Conservation (phyloP, 1,139 yeast genomes). For the Sugiyamaella xylanicola region DNA sequence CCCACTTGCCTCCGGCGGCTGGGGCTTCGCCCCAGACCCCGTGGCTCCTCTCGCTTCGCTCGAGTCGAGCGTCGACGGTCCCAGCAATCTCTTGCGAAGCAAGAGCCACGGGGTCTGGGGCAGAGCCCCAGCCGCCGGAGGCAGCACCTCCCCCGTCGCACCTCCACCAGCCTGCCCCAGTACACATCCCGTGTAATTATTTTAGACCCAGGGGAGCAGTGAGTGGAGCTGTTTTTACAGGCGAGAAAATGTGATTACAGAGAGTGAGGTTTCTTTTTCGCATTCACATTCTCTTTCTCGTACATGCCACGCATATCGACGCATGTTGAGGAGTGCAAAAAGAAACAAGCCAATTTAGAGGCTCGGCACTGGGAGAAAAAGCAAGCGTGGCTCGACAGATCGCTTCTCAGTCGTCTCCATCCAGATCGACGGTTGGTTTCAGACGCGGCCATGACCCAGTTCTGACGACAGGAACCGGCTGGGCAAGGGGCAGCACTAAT, state of each 20-base stretch:
- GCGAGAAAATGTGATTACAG: neutral
- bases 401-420: neutral
- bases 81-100: neutral
- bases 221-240: neutral
- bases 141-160: neutral
- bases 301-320: neutral
- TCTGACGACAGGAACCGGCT: neutral
- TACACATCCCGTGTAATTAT: too few relatives aligned
- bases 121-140: conserved; percentile 6
- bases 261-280: neutral
- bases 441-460: conserved; percentile 1
- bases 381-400: neutral
- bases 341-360: neutral
- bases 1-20: conserved; percentile 12
- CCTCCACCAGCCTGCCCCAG: too few relatives aligned
- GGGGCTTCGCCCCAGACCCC: conserved; percentile 15
- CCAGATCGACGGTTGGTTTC: neutral
- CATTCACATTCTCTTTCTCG: neutral
- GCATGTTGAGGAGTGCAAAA: neutral
- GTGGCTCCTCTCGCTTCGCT: conserved; percentile 3
- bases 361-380: neutral
- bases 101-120: neutral
- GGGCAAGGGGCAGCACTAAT: neutral
- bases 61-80: neutral
- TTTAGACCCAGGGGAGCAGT: too few relatives aligned